Evolutionary conservation across 2,329 filamentous ascomycete species (phyloP), one percentile per base, ranked within the genome.

Genomic region (Cytospora piceicola): DNA sequence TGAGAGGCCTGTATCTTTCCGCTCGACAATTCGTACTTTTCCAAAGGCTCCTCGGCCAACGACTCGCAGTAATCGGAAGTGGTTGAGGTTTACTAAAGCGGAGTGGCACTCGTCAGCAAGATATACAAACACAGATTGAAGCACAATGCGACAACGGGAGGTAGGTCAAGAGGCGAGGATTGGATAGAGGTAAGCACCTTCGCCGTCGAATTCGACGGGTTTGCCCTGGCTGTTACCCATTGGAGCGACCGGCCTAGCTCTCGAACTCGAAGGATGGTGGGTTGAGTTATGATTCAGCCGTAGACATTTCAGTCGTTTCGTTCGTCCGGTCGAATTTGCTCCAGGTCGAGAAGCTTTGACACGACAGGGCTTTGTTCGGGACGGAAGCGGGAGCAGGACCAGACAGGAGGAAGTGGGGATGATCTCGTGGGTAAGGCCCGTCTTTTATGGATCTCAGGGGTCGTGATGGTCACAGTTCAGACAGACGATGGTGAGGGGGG

Each of bases 181-280:
- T 5, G 52, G 22, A 39, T 46, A 36, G 49, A 53, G 42, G 61
- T 68, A 82, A 88, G 75, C 82, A 96, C 93, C 92, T 90, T 97
- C 92, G 82, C 96, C 94, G 80, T 90, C 92, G 80, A 94, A 90
- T 77, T 93, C 90, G 81, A 96, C 88, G 79, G 92, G 92, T 80
- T 97, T 97, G 79, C 94, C 94, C 80, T 94, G 93, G 77, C 90
- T 91, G 82, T 98, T 97, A 77, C 94, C 94, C 94, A 98, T 98
- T 68, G 63, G 63, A 66, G 66, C 66, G 63, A 66, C 63, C 60
- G 64, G 63, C 66, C 60, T 61, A 57, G 59, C 63, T 68, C 55
- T 63, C 63, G 56, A 66, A 58, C 56, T 63, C 59, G 61, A 57
- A 63, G 56, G 39, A 32, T 54, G 49, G 56, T 63, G 53, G 53